A percentile compares a stretch with the other conserved stretches of the same genome.
Evolutionary conservation across 345 rosid species (phyloP).

Genomic region (Syzygium grande): DNA sequence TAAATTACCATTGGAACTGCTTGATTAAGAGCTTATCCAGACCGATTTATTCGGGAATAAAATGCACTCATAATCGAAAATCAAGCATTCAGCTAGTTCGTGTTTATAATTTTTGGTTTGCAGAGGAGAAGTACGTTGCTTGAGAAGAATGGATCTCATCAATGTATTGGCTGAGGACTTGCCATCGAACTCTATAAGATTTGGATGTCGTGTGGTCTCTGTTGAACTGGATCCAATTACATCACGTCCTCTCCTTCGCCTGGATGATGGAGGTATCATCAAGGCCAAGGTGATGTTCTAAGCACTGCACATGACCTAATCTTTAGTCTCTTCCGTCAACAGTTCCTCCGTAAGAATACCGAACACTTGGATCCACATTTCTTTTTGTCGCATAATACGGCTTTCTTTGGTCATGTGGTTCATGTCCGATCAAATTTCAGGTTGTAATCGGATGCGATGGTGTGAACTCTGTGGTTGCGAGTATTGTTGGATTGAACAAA

Average conservation of each 20-base stretch:
- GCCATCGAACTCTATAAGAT: constrained; percentile 25
- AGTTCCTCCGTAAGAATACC: neutral
- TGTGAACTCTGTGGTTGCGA: neutral
- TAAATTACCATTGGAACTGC: neutral
- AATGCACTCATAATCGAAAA: neutral
- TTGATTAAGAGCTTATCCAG: neutral
- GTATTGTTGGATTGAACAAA: neutral
- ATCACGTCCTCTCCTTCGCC: constrained; percentile 7
- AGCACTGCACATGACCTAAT: neutral
- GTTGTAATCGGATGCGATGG: constrained; percentile 11
- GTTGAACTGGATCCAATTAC: constrained; percentile 5
- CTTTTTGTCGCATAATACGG: neutral
- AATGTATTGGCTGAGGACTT: constrained; percentile 28
- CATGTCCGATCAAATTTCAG: neutral
- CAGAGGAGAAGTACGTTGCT: constrained; percentile 41
- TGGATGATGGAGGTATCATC: constrained; percentile 10
- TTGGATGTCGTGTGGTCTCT: constrained; percentile 20
- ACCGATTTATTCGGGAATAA: neutral
- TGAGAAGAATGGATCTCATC: constrained; percentile 37
- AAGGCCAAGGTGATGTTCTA: constrained; percentile 10
- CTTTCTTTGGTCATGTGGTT: neutral
- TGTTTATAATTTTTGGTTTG: neutral
- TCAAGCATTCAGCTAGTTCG: neutral
- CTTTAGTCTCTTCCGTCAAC: neutral
- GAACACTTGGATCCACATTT: neutral